Conservation (phyloP, 2,329 filamentous ascomycete genomes). For the Fonsecaea nubica region DNA sequence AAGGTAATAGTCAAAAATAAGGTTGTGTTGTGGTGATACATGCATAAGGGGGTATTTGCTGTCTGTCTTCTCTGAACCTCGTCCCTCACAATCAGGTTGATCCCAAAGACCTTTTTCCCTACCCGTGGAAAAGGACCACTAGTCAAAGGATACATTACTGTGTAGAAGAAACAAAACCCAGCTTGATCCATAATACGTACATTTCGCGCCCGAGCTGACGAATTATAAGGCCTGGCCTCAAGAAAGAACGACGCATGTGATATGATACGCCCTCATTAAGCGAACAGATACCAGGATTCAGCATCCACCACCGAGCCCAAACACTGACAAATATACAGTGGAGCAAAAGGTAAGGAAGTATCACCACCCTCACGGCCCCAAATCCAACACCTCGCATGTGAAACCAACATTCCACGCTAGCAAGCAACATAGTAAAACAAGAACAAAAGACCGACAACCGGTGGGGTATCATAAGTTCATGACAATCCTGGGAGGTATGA, state of each 20-base stretch:
- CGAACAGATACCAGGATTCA: background rate
- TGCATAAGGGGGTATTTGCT: too few species aligned
- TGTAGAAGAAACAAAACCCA: background rate
- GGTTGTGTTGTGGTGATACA: too few species aligned
- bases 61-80: background rate
- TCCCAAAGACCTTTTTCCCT: background rate
- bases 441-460: slow-evolving; percentile 8
- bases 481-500: slow-evolving; percentile 14
- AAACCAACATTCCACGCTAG: slow-evolving; percentile 11
- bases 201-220: background rate
- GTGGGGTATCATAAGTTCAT: slow-evolving; percentile 33
- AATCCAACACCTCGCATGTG: background rate
- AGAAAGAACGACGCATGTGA: background rate
- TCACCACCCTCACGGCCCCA: background rate
- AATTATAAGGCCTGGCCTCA: background rate
- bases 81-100: too few species aligned
- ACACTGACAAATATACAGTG: background rate
- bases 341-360: background rate
- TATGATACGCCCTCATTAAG: background rate
- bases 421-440: slow-evolving; percentile 13
- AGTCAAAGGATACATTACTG: background rate
- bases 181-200: slow-evolving; percentile 1
- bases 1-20: too few species aligned
- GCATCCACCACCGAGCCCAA: background rate
- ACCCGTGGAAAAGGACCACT: background rate